A percentile compares a stretch with the other conserved stretches of the same genome.
Evolutionary conservation across 2,329 filamentous ascomycete species (phyloP).

Genomic region (Botrytis fabae): DNA sequence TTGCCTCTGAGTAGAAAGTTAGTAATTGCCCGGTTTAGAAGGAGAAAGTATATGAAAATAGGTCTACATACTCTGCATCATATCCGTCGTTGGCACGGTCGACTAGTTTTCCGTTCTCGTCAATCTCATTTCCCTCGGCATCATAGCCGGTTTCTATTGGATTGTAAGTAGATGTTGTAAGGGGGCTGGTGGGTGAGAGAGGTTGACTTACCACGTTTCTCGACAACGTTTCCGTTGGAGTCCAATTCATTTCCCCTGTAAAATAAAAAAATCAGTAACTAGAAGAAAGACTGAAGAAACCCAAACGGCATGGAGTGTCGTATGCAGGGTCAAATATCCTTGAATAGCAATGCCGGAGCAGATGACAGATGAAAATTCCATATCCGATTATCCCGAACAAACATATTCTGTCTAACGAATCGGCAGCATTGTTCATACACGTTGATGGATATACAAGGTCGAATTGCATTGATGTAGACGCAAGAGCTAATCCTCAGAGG

Average conservation of each 20-base stretch:
- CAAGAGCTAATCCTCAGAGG: neutral
- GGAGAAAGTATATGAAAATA: too few relatives aligned
- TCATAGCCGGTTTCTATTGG: neutral
- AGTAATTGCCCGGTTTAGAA: neutral
- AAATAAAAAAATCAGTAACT: neutral
- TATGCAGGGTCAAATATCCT: neutral
- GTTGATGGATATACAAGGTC: too few relatives aligned
- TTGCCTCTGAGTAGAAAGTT: neutral
- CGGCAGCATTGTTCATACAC: too few relatives aligned
- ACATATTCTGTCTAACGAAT: too few relatives aligned
- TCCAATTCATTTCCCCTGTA: neutral
- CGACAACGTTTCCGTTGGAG: neutral
- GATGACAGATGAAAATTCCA: too few relatives aligned
- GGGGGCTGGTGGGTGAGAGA: neutral
- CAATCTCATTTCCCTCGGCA: constrained; percentile 4
- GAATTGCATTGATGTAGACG: too few relatives aligned
- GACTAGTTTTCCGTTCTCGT: neutral
- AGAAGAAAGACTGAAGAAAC: neutral
- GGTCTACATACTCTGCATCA: constrained; percentile 3
- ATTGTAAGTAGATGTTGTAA: neutral
- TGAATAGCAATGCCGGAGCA: too few relatives aligned
- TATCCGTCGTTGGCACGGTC: neutral
- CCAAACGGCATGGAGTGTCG: neutral
- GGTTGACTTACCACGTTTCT: neutral
- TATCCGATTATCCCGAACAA: too few relatives aligned